phyloP scores from a whole-genome alignment of 768 basidiomycete species.

The Sarcodon sp. region DNA sequence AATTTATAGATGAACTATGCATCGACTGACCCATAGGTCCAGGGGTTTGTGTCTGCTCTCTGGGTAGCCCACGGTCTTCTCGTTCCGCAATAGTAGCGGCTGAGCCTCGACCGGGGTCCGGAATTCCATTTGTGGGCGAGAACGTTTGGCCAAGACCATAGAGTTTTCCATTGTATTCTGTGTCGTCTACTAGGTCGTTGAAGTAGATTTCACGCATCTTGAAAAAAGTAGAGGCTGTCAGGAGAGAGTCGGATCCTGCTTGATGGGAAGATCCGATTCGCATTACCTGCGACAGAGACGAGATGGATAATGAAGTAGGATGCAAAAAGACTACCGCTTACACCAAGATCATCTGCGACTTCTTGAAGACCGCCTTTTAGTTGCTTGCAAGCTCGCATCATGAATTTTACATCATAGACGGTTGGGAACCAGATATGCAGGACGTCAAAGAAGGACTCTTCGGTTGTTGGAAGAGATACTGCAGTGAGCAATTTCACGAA shows the following conservation, averaged over 20 bases:
- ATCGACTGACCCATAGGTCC: slow-evolving; percentile 38
- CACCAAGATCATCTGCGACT: slow-evolving; percentile 91
- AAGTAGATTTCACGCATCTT: slow-evolving; percentile 91
- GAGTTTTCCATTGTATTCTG: slow-evolving; percentile 69
- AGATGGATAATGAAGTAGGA: slow-evolving; percentile 1
- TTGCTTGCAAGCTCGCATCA: slow-evolving; percentile 79
- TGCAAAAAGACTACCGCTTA: slow-evolving; percentile 23
- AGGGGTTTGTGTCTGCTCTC: slow-evolving; percentile 49
- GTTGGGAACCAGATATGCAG: slow-evolving; percentile 89
- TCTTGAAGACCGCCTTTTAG: slow-evolving; percentile 87
- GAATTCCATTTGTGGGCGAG: slow-evolving; percentile 49
- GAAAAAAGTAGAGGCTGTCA: slow-evolving; percentile 93
- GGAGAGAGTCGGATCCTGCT: slow-evolving; percentile 92
- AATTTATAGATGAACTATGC: slow-evolving; percentile 24
- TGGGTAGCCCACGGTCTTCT: slow-evolving; percentile 44
- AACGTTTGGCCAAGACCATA: slow-evolving; percentile 80
- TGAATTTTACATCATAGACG: slow-evolving; percentile 95
- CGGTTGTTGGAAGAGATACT: slow-evolving; percentile 75
- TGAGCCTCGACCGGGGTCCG: slow-evolving; percentile 54
- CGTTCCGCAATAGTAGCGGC: slow-evolving; percentile 69
- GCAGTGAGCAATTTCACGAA: slow-evolving; percentile 88
- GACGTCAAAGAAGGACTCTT: slow-evolving; percentile 83
- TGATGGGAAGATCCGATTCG: slow-evolving; percentile 89
- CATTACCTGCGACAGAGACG: slow-evolving; percentile 42
- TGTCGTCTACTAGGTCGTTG: slow-evolving; percentile 76